Conservation (phyloP, 192 early-diverging fungal species). For the Bifiguratus adelaidae region DNA sequence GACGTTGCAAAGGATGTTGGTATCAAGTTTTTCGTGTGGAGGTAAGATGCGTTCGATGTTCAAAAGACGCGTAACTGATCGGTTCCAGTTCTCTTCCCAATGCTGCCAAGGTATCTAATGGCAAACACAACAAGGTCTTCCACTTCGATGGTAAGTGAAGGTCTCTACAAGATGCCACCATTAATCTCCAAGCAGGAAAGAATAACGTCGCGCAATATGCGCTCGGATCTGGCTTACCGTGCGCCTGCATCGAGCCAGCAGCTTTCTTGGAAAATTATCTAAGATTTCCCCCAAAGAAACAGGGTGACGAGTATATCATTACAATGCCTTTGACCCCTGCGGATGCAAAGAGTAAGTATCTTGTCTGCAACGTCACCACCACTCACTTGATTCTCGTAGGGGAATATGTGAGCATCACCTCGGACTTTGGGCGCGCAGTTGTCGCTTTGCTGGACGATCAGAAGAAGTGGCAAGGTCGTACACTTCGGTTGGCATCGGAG, state of each 20-base stretch:
- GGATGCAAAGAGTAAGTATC: too few relatives aligned
- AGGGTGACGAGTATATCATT: neutral
- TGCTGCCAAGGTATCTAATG: neutral
- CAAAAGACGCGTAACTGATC: too few relatives aligned
- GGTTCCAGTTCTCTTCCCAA: too few relatives aligned
- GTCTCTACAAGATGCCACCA: too few relatives aligned
- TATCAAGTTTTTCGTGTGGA: too few relatives aligned
- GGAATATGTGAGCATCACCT: neutral
- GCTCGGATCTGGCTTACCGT: neutral
- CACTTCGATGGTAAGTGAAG: conserved; percentile 4
- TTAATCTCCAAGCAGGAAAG: too few relatives aligned
- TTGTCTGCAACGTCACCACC: neutral
- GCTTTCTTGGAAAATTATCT: neutral
- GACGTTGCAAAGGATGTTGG: neutral
- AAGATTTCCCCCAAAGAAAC: neutral
- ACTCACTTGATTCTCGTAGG: neutral
- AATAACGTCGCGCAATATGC: conserved; percentile 1
- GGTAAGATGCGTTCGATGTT: too few relatives aligned
- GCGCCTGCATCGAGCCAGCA: neutral
- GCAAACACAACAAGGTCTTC: neutral
- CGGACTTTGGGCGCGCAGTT: too few relatives aligned
- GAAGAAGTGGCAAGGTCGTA: neutral
- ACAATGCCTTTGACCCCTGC: too few relatives aligned
- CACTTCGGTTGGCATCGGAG: neutral
- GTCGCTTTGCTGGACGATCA: neutral